Evolutionary conservation across 164 flowering plant species (phyloP), one percentile per base, ranked within the genome.

Genomic region (Tinospora cordifolia): DNA sequence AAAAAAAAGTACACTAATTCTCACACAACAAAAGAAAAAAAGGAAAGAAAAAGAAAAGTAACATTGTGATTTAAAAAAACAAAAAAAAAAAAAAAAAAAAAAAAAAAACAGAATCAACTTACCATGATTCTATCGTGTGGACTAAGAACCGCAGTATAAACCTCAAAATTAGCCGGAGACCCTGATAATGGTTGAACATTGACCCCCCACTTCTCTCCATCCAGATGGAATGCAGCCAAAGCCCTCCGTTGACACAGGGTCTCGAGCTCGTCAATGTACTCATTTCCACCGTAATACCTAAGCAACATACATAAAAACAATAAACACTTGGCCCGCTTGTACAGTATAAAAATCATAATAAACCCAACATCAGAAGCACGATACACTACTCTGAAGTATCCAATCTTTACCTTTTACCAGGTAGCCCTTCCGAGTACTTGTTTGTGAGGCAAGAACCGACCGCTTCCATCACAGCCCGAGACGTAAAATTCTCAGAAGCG

Each of bases 121-220:
- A 91, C 98, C 98, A 91, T 93, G 30, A 93, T 88, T 26, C 98
- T 82, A 62, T 90, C 98, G 81, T 91, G 98, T 36, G 98, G 98
- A 1, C 77, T 90, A 46, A 91, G 88, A 75, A 94, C 67, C 25
- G 96, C 97, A 67, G 98, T 94, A 71, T 94, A 94, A 67, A 90
- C 98, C 64, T 81, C 98, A 85, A 94, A 94, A 78, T 94, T 94
- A 21, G 98, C 98, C 67, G 98, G 98, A 46, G 97, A 91, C 30
- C 98, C 97, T 57, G 98, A 91, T 70, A 91, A 82, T 8, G 98
- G 98, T 73, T 93, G 98, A 72, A 94, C 98, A 89, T 89, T 91
- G 30, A 94, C 98, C 70, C 98, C 98, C 98, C 98, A 93, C 69
- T 87, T 81, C 62, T 75, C 79, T 44, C 70, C 79, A 81, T 94